Evolutionary conservation across 768 basidiomycete species (phyloP).

Genomic region (Asterophora parasitica): DNA sequence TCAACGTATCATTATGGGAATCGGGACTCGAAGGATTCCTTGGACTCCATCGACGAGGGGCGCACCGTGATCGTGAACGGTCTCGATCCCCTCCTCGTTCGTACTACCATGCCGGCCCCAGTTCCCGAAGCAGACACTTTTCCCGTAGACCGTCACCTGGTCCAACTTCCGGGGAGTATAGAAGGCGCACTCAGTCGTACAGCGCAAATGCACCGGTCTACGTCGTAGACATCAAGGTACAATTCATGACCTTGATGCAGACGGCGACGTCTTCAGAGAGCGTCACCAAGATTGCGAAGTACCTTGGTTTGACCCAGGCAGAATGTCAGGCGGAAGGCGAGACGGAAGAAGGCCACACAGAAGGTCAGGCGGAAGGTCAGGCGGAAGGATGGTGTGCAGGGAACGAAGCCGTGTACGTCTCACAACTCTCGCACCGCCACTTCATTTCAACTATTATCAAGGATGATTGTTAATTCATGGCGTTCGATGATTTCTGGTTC

Average conservation of each 20-base stretch:
- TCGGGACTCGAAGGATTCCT: constrained; percentile 34
- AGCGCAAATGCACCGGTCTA: constrained; percentile 26
- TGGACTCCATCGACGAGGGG: constrained; percentile 2
- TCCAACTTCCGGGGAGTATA: not conserved
- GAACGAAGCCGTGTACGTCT: constrained; percentile 45
- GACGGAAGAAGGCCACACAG: no score
- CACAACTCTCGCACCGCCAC: not conserved
- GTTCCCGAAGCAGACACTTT: not conserved
- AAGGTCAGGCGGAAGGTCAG: no score
- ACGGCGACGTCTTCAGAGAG: constrained; percentile 14
- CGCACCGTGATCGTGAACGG: constrained; percentile 6
- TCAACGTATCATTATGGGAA: constrained; percentile 38
- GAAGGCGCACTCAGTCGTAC: not conserved
- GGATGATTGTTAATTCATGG: constrained; percentile 41
- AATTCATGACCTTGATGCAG: constrained; percentile 38
- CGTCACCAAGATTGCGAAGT: constrained; percentile 25
- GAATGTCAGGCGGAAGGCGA: no score
- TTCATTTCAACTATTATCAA: constrained; percentile 10
- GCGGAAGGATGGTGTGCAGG: constrained; percentile 42
- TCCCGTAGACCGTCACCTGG: constrained; percentile 3
- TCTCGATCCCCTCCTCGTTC: constrained; percentile 19
- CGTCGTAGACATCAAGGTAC: constrained; percentile 36
- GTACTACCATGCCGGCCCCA: not conserved
- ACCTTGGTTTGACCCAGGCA: constrained; percentile 27
- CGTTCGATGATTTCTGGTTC: constrained; percentile 39